A percentile compares a stretch with the other conserved stretches of the same genome.
Evolutionary conservation across 345 rosid genomes (phyloP).

Genomic region (Lumnitzera racemosa): DNA sequence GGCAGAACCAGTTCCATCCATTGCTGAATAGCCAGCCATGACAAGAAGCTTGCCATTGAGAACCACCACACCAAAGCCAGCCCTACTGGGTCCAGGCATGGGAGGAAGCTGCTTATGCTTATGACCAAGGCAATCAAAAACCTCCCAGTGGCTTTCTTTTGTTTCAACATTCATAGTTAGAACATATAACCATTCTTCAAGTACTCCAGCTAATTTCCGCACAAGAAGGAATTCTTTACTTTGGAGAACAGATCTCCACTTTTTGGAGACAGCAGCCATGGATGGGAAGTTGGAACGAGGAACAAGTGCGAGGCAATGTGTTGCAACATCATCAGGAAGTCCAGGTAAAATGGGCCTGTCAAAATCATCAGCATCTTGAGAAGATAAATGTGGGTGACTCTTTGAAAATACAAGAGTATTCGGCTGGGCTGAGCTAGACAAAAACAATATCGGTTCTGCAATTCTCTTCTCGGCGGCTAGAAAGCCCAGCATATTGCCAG

Average conservation of each 20-base stretch:
- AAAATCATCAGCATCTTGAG: conserved; percentile 27
- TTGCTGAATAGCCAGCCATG: conserved; percentile 61
- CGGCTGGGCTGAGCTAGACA: conserved; percentile 17
- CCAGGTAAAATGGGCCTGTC: conserved; percentile 67
- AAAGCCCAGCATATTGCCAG: conserved; percentile 35
- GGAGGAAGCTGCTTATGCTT: conserved; percentile 55
- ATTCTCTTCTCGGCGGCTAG: conserved; percentile 47
- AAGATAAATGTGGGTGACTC: conserved; percentile 24
- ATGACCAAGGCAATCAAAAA: conserved; percentile 60
- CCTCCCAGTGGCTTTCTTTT: conserved; percentile 87
- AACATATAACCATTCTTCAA: conserved; percentile 88
- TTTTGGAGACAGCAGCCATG: conserved; percentile 83
- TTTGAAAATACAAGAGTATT: conserved; percentile 22
- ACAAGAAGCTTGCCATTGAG: conserved; percentile 80
- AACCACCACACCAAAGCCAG: conserved; percentile 71
- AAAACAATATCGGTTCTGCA: conserved; percentile 27
- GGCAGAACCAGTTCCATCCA: conserved; percentile 45
- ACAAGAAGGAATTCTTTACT: conserved; percentile 79
- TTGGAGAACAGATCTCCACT: conserved; percentile 74
- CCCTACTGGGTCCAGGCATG: conserved; percentile 83
- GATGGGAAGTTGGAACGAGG: conserved; percentile 69
- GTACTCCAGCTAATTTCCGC: conserved; percentile 65
- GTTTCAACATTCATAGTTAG: conserved; percentile 58
- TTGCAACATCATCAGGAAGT: conserved; percentile 85
- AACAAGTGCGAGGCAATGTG: conserved; percentile 74